Conservation (phyloP, 2,329 filamentous ascomycete species). For the Thelonectria rubi region DNA sequence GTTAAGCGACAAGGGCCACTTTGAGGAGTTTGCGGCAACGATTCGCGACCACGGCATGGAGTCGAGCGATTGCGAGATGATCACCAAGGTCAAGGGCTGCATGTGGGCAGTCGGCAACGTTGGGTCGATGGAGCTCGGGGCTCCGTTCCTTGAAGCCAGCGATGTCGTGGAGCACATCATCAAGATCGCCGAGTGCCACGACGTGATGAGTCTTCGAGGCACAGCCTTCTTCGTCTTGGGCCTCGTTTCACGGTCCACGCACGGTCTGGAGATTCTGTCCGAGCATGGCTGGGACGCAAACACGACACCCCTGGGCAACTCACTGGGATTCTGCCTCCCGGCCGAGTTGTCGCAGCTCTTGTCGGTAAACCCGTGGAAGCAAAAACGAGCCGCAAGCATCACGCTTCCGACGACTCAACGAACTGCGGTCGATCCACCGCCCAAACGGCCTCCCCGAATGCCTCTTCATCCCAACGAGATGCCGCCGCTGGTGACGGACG, state of each 20-base stretch:
- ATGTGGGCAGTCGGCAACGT: constrained; percentile 98
- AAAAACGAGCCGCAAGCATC: constrained; percentile 58
- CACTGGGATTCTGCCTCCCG: constrained; percentile 88
- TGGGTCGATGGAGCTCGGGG: constrained; percentile 96
- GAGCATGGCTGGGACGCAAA: constrained; percentile 95
- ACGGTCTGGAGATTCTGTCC: constrained; percentile 89
- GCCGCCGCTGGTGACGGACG: constrained; percentile 62
- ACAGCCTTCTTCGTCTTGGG: constrained; percentile 97
- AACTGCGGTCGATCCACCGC: constrained; percentile 58
- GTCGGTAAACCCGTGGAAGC: constrained; percentile 70
- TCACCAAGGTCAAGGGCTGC: constrained; percentile 95
- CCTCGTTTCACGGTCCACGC: constrained; percentile 88
- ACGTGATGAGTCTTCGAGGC: constrained; percentile 91
- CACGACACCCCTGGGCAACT: constrained; percentile 81
- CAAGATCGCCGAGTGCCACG: constrained; percentile 84
- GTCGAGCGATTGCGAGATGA: constrained; percentile 82
- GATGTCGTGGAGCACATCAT: constrained; percentile 91
- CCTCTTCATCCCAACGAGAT: constrained; percentile 55
- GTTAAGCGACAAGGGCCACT: constrained; percentile 92
- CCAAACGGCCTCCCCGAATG: constrained; percentile 52
- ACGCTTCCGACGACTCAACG: constrained; percentile 61
- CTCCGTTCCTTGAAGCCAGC: constrained; percentile 88
- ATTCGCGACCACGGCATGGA: constrained; percentile 90
- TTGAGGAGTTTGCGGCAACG: constrained; percentile 89
- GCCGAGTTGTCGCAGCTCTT: constrained; percentile 81